A percentile compares a stretch with the other conserved stretches of the same genome.
phyloP scores from a whole-genome alignment of 148 eudicot species.

The Amaranthus hypochondriacus region DNA sequence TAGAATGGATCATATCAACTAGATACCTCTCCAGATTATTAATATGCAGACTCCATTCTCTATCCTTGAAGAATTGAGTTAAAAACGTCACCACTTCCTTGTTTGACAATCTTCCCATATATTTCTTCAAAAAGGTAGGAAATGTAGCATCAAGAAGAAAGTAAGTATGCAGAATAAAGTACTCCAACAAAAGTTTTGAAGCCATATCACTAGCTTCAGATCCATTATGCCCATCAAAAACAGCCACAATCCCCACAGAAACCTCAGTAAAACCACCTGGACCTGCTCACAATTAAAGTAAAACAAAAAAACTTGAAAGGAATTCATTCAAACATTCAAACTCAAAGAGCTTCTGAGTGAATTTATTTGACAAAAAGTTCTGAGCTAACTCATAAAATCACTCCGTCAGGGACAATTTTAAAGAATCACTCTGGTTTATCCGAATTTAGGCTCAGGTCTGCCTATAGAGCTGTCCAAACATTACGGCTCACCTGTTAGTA shows the following conservation, averaged over 20 bases:
- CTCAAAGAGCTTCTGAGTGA: background rate
- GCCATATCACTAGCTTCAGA: slow-evolving; percentile 98
- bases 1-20: background rate
- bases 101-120: slow-evolving; percentile 40
- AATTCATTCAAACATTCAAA: background rate
- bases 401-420: background rate
- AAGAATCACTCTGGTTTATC: no score
- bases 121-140: slow-evolving; percentile 47
- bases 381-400: background rate
- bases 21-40: slow-evolving; percentile 53
- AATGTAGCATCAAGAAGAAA: slow-evolving; percentile 83
- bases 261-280: slow-evolving; percentile 61
- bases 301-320: background rate
- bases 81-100: slow-evolving; percentile 33
- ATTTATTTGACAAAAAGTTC: no score
- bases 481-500: no score
- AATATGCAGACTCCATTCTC: slow-evolving; percentile 32
- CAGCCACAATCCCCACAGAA: slow-evolving; percentile 64
- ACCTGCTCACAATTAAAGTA: slow-evolving; percentile 41
- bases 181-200: slow-evolving; percentile 77
- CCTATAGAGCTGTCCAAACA: no score
- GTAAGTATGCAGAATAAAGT: slow-evolving; percentile 74
- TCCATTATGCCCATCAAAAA: slow-evolving; percentile 98
- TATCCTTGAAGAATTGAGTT: slow-evolving; percentile 34
- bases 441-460: no score